Evolutionary conservation across 257 asterid species (phyloP), one percentile per base, ranked within the genome.

Genomic region (Buddleja alternifolia): DNA sequence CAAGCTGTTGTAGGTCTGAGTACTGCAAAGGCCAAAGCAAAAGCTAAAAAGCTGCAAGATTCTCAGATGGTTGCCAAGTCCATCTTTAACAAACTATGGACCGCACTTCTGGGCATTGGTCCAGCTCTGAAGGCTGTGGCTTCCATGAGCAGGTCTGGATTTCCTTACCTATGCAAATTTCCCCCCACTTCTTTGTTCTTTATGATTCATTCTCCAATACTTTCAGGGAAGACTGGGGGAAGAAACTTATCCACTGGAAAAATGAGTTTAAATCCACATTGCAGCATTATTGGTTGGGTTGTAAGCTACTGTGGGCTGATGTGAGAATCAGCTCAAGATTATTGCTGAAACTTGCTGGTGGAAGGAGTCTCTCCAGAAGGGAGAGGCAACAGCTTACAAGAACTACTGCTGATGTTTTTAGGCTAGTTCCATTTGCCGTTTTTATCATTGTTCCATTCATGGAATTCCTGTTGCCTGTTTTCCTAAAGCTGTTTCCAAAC

Each of bases 361-460:
- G 97, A 64, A 92, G 60, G 77, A 82, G 85, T 78, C 92, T 92
- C 52, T 87, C 98, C 70, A 83, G 98, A 67, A 85, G 98, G 80
- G 96, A 92, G 88, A 84, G 90, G 73, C 94, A 89, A 73, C 98
- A 92, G 73, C 92, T 92, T 20, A 92, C 95, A 42, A 83, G 96
- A 66, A 89, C 98, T 24, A 87, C 98, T 55, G 95, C 96, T 72
- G 98, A 92, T 87, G 91, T 92, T 55, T 92, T 92, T 83, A 87
- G 98, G 83, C 93, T 92, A 52, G 96, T 92, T 51, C 98, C 96
- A 4, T 68, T 92, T 80, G 95, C 98, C 32, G 93, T 92, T 77
- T 92, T 92, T 75, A 77, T 92, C 69, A 32, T 92, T 20, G 95
- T 92, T 45, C 98, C 98, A 10, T 89, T 92, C 78, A 89, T 92